phyloP scores from a whole-genome alignment of 371 early-diverging fungal species.

The Syncephalastrum contaminatum region DNA sequence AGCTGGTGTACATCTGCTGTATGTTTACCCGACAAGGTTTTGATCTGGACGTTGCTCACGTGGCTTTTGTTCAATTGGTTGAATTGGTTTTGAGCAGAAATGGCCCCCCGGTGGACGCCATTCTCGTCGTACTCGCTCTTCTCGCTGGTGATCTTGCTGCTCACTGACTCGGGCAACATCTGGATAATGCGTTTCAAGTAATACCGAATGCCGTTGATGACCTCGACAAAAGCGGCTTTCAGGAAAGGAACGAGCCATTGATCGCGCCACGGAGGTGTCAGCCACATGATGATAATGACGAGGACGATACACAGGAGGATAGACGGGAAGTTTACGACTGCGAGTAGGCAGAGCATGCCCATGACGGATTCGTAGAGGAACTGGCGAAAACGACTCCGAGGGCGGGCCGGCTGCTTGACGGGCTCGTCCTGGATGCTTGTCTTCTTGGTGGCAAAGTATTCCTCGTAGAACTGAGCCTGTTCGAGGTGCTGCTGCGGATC shows the following conservation, averaged over 20 bases:
- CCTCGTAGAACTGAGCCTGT: conserved; percentile 12
- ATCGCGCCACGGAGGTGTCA: conserved; percentile 27
- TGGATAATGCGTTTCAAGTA: conserved; percentile 9
- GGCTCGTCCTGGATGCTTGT: neutral
- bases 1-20: conserved; percentile 27
- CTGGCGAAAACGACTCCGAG: conserved; percentile 5
- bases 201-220: conserved; percentile 6
- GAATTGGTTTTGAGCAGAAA: conserved; percentile 32
- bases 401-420: conserved; percentile 3
- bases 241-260: conserved; percentile 26
- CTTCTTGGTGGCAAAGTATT: conserved; percentile 8
- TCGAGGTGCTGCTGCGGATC: conserved; percentile 2
- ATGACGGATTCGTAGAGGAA: conserved; percentile 5
- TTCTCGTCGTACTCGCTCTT: conserved; percentile 30
- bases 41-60: conserved; percentile 24
- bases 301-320: conserved; percentile 26
- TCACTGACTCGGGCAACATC: conserved; percentile 9
- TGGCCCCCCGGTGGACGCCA: conserved; percentile 39
- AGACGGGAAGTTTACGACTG: conserved; percentile 27
- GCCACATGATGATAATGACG: conserved; percentile 31
- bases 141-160: conserved; percentile 10
- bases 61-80: conserved; percentile 20
- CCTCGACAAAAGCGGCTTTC: conserved; percentile 12
- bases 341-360: conserved; percentile 4
- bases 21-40: conserved; percentile 34